These are phyloP conservation scores for Monotropa hypopitys DNA, from an alignment of 179 eudicot species.

Conservation along the genomic window DNA sequence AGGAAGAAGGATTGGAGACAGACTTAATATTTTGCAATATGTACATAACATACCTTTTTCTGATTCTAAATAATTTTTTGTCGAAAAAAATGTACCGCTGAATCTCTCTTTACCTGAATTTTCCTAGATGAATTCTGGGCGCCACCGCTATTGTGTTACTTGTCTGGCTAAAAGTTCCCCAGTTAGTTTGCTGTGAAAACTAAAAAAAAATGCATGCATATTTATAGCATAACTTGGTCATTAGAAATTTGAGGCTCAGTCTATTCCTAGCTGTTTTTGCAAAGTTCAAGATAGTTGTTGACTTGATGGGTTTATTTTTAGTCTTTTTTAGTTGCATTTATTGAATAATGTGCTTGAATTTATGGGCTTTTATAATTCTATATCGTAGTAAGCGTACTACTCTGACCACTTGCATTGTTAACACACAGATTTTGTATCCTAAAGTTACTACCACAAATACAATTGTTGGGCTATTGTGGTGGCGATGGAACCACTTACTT, in stretches of 20 bases:
- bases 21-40: no score
- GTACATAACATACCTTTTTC: not conserved
- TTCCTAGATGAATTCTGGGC: not conserved
- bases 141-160: not conserved
- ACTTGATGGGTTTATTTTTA: not conserved
- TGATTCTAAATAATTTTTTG: not conserved
- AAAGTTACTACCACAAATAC: no score
- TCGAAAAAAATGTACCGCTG: not conserved
- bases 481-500: not conserved
- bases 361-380: no score
- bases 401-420: no score
- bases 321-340: not conserved
- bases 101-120: not conserved
- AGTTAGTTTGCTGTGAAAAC: not conserved
- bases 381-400: no score
- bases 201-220: not conserved
- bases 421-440: no score
- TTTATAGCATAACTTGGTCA: not conserved
- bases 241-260: not conserved
- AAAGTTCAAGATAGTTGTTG: not conserved
- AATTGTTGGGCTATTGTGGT: not conserved
- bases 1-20: no score
- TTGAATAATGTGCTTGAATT: not conserved
- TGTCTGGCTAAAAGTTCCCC: not conserved
- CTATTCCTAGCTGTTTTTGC: not conserved